Conservation (phyloP, 2,329 filamentous ascomycete species). For the Tolypocladium amazonense region DNA sequence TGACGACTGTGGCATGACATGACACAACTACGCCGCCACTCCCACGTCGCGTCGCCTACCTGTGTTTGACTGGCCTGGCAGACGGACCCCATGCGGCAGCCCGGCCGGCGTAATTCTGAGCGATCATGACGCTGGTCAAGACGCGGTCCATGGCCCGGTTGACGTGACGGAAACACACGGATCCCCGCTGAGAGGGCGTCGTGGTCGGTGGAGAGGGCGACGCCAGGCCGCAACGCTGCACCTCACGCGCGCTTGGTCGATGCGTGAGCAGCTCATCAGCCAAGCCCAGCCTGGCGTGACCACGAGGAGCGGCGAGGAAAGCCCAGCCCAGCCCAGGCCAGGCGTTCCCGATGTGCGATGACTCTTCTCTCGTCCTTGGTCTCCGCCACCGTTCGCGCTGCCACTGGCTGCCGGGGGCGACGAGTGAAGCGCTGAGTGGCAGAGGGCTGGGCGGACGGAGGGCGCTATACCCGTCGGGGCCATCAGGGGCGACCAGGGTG, state of each 20-base stretch:
- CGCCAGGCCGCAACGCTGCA: not conserved
- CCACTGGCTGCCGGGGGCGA: not conserved
- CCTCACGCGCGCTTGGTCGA: not conserved
- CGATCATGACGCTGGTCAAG: not conserved
- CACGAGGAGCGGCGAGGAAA: not conserved
- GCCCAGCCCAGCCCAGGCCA: not conserved
- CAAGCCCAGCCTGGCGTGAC: not conserved
- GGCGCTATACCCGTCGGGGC: not conserved
- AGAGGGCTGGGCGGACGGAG: not conserved
- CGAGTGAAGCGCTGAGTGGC: not conserved
- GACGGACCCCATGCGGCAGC: not conserved
- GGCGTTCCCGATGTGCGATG: not conserved
- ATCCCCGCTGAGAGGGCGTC: not conserved
- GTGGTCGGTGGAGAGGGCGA: not conserved
- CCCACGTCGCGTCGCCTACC: not conserved
- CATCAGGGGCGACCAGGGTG: conserved; percentile 1
- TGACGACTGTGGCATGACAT: not conserved
- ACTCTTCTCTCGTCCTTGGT: not conserved
- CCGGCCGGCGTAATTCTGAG: not conserved
- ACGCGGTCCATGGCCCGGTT: not conserved
- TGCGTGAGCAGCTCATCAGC: not conserved
- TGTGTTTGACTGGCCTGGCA: not conserved
- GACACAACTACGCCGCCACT: not conserved
- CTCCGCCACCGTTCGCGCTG: not conserved
- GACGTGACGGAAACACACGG: not conserved